These are phyloP conservation scores for Daldinia bambusicola DNA, from an alignment of 495 filamentous ascomycete species.

Conservation along the genomic window DNA sequence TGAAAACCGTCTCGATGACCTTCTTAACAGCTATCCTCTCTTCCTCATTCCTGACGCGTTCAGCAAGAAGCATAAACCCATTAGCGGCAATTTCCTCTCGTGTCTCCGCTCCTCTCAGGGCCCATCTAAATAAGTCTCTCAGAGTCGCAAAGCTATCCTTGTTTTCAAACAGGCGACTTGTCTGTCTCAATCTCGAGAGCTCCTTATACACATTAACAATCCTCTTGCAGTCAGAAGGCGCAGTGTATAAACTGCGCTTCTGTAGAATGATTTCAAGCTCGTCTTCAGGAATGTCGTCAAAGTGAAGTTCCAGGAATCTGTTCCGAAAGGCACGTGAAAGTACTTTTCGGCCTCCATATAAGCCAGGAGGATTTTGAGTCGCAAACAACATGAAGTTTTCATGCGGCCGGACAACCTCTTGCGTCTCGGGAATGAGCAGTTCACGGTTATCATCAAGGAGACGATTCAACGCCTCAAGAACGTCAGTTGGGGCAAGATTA, in stretches of 20 bases:
- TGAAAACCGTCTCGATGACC: conserved; percentile 93
- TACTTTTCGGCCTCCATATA: conserved; percentile 94
- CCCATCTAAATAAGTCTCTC: conserved; percentile 97
- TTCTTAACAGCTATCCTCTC: conserved; percentile 85
- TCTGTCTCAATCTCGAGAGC: conserved; percentile 87
- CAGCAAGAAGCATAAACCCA: conserved; percentile 94
- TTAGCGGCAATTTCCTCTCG: conserved; percentile 89
- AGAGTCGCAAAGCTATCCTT: conserved; percentile 97
- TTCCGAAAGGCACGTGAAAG: conserved; percentile 95
- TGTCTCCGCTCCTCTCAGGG: conserved; percentile 83
- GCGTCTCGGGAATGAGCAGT: conserved; percentile 94
- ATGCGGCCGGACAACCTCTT: conserved; percentile 90
- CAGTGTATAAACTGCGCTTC: conserved; percentile 82
- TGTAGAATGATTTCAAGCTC: conserved; percentile 94
- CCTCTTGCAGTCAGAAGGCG: conserved; percentile 86
- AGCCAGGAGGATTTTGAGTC: conserved; percentile 96
- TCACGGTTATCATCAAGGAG: conserved; percentile 98
- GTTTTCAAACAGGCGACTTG: conserved; percentile 91
- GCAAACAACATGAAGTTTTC: conserved; percentile 98
- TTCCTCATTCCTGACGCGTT: conserved; percentile 90
- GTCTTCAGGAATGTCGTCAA: conserved; percentile 95
- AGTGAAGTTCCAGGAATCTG: conserved; percentile 95
- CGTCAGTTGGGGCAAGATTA: conserved; percentile 95
- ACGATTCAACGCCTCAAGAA: conserved; percentile 93
- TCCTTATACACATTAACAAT: conserved; percentile 97